Evolutionary conservation across 2,329 filamentous ascomycete species (phyloP).

Genomic region (Dendryphion nanum): DNA sequence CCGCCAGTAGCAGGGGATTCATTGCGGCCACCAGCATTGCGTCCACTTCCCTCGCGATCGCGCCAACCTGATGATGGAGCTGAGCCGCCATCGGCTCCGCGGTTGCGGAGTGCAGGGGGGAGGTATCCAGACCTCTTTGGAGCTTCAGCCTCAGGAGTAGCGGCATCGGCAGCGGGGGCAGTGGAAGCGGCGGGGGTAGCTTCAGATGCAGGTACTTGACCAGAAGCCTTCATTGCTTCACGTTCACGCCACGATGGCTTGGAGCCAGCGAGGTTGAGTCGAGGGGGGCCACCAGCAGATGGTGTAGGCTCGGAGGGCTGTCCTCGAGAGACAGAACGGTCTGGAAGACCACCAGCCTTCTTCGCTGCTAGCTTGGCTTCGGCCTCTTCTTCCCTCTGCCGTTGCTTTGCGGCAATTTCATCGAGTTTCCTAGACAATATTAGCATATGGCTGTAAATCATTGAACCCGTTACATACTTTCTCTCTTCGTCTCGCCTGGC

Average conservation of each 20-base stretch:
- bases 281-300: constrained; percentile 55
- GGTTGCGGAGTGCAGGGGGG: constrained; percentile 45
- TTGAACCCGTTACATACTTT: constrained; percentile 46
- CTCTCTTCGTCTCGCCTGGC: constrained; percentile 58
- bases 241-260: constrained; percentile 74
- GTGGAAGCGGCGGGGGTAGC: constrained; percentile 14
- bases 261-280: constrained; percentile 59
- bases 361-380: constrained; percentile 71
- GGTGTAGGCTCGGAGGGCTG: constrained; percentile 44
- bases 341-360: constrained; percentile 42
- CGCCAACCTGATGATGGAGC: constrained; percentile 31
- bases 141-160: constrained; percentile 34
- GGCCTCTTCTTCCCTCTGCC: constrained; percentile 83
- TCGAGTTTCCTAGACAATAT: constrained; percentile 55
- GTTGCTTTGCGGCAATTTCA: constrained; percentile 65
- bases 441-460: constrained; percentile 32
- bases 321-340: constrained; percentile 36
- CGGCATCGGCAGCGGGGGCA: constrained; percentile 32
- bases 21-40: constrained; percentile 25
- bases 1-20: constrained; percentile 32
- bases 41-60: constrained; percentile 36
- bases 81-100: constrained; percentile 27
- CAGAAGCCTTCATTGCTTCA: constrained; percentile 52
- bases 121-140: constrained; percentile 46
- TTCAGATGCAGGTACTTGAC: constrained; percentile 20